Percentiles rank a stretch among this genome's conserved stretches.
These are phyloP conservation scores for Suhomyces prunicola DNA, from an alignment of 805 yeast species.

Conservation along the genomic window DNA sequence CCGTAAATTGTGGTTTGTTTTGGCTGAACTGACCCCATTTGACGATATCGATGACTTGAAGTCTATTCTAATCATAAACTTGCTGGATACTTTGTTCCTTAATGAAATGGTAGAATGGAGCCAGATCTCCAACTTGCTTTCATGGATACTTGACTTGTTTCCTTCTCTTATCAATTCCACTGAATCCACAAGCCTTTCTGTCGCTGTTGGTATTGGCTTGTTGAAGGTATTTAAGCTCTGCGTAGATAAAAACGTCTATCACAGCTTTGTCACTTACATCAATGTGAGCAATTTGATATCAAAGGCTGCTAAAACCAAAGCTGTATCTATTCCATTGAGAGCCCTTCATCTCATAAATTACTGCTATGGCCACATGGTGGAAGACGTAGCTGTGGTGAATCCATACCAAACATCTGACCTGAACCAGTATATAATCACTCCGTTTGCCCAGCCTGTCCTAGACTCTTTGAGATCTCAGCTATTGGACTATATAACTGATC, in stretches of 20 bases:
- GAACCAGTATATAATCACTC: conserved; percentile 9
- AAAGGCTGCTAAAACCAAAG: neutral
- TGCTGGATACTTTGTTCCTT: conserved; percentile 26
- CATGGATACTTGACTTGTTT: conserved; percentile 24
- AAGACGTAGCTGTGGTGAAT: conserved; percentile 8
- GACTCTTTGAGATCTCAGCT: conserved; percentile 11
- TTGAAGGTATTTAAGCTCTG: conserved; percentile 24
- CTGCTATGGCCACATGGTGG: conserved; percentile 10
- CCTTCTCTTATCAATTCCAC: neutral
- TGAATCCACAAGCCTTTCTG: neutral
- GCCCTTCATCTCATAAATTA: conserved; percentile 23
- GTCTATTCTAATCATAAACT: conserved; percentile 29
- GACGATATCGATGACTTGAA: conserved; percentile 18
- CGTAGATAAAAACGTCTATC: conserved; percentile 14
- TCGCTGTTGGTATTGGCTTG: conserved; percentile 17
- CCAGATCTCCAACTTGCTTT: conserved; percentile 21
- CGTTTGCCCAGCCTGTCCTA: conserved; percentile 18
- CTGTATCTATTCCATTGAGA: conserved; percentile 15
- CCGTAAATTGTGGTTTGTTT: conserved; percentile 31
- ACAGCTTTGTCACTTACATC: conserved; percentile 18
- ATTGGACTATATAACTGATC: conserved; percentile 1
- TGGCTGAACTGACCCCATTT: conserved; percentile 6
- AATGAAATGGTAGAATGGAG: conserved; percentile 24
- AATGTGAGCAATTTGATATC: conserved; percentile 12
- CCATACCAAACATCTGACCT: conserved; percentile 9